phyloP scores from a whole-genome alignment of 805 yeast species.

The Cyberlindnera xishuangbannaensis region DNA sequence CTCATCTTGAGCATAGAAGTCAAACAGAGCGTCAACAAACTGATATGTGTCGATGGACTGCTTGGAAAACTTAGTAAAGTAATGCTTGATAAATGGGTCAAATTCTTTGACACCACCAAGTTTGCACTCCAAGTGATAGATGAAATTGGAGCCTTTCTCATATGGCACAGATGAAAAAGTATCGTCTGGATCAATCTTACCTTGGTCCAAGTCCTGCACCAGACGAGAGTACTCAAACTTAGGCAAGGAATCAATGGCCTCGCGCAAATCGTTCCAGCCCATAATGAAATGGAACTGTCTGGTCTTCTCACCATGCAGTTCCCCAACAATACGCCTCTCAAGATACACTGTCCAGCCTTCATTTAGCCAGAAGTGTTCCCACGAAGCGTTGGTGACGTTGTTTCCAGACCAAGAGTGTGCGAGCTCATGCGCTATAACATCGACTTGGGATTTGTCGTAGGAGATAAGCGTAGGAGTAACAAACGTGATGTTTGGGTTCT shows the following conservation, averaged over 20 bases:
- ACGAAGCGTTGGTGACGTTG: conserved; percentile 81
- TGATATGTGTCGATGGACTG: conserved; percentile 75
- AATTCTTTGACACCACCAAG: conserved; percentile 62
- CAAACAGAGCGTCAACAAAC: conserved; percentile 72
- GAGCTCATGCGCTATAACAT: conserved; percentile 88
- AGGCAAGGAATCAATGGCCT: conserved; percentile 62
- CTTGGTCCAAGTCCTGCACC: conserved; percentile 64
- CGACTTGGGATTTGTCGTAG: conserved; percentile 80
- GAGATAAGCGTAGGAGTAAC: conserved; percentile 85
- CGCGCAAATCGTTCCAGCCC: conserved; percentile 81
- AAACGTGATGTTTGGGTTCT: conserved; percentile 85
- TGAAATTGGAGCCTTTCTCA: conserved; percentile 81
- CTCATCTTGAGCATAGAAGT: conserved; percentile 40
- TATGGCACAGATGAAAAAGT: conserved; percentile 85
- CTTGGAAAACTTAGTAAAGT: conserved; percentile 65
- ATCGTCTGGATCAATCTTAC: conserved; percentile 75
- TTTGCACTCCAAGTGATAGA: conserved; percentile 64
- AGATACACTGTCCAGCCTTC: conserved; percentile 96
- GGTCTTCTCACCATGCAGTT: conserved; percentile 42
- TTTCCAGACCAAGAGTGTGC: conserved; percentile 95
- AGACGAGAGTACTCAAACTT: conserved; percentile 50
- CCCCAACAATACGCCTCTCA: conserved; percentile 66
- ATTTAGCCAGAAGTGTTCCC: conserved; percentile 93
- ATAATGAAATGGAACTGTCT: conserved; percentile 80
- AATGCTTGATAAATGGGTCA: conserved; percentile 75